Evolutionary conservation across 495 filamentous ascomycete genomes (phyloP), one percentile per base, ranked within the genome.

Genomic region (Friedmanniomyces endolithicus): DNA sequence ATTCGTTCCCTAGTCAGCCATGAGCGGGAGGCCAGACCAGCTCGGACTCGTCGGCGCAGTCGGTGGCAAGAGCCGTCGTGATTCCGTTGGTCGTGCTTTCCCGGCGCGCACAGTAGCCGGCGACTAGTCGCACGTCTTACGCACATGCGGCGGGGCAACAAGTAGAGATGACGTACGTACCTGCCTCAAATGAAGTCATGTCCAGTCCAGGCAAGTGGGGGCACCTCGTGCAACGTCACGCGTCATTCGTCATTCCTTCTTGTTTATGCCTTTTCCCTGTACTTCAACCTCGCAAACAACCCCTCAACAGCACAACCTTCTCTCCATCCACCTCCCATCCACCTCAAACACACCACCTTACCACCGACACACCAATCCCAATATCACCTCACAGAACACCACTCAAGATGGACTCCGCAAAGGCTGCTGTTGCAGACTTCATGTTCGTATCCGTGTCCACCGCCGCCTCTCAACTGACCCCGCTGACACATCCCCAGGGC

Each of bases 401-500:
- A 19, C 63, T 20, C 1, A 66, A 24, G 57, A 81, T 81, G 78
- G 73, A 82, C 3, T 76, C 74, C 63, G 74, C 76, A 31, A 83
- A 80, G 67, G 65, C 68, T 57, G 70, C 71, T 35, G 71, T 81
- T 55, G 64, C 61, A 17, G 72, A 75, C 58, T 78, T 82, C 69
- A 70, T 78, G 57, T 71, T 63, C 61, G 68, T 65, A 23, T 27
- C 52, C 14, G 43, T 39, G 9, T 19, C 12, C 27, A 31, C 17
- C 37, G 17, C 37, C 4, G 17, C 12, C 4, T 41, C 37, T 19
- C 37, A 4, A 41, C 2, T 14, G 6, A 41, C 37, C 25, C 12
- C 44, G 29, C 59, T 60, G 44, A 54, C 16, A 20, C 4, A 31
- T 19, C n/a, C 14, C 11, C 46, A 72, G 69, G 66, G 47, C 64